phyloP scores from a whole-genome alignment of 257 asterid species.

The Solanum chiquidenum region DNA sequence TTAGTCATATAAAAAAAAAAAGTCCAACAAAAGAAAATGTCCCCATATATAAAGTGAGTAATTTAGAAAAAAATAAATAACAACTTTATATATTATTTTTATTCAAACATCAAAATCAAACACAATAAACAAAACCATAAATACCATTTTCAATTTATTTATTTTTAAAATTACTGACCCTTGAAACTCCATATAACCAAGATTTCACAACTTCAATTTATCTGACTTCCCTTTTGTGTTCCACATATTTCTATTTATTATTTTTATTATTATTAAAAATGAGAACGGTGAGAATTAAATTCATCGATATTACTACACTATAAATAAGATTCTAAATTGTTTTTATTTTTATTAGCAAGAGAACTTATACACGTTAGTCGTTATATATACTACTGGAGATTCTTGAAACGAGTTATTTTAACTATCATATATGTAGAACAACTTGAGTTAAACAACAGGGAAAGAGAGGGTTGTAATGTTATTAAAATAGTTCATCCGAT shows the following conservation, averaged over 20 bases:
- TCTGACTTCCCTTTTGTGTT: not conserved
- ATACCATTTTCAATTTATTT: not conserved
- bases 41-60: not conserved
- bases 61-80: not conserved
- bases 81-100: not conserved
- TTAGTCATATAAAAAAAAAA: not conserved
- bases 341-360: not conserved
- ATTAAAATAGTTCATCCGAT: not conserved
- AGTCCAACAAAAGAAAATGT: not conserved
- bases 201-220: not conserved
- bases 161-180: slow-evolving; percentile 4
- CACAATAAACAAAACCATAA: not conserved
- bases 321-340: not conserved
- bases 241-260: not conserved
- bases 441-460: not conserved
- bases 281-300: not conserved
- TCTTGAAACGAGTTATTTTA: not conserved
- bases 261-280: not conserved
- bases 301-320: not conserved
- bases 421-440: not conserved
- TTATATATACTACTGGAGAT: not conserved
- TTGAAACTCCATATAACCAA: slow-evolving; percentile 10
- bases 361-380: not conserved
- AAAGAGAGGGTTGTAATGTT: not conserved
- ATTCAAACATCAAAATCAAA: not conserved